A percentile compares a stretch with the other conserved stretches of the same genome.
Conservation (phyloP, 2,329 filamentous ascomycete genomes). For the Diaporthe citrichinensis region DNA sequence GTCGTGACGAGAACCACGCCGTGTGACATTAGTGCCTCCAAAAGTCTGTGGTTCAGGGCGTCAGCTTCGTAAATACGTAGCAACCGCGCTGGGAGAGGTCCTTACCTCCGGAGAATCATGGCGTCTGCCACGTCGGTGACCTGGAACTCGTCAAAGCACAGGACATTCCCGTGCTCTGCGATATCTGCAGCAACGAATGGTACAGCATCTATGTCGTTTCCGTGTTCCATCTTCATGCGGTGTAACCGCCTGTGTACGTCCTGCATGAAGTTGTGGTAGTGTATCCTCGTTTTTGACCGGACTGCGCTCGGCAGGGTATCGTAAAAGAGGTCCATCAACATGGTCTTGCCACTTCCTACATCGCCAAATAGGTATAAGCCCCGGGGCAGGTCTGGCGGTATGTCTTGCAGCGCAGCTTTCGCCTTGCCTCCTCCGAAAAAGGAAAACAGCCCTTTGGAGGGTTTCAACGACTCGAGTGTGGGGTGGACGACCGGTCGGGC, state of each 20-base stretch:
- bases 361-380: conserved; percentile 97
- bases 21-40: conserved; percentile 94
- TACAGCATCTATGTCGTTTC: conserved; percentile 89
- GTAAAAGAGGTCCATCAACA: conserved; percentile 99
- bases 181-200: conserved; percentile 97
- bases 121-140: conserved; percentile 98
- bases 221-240: conserved; percentile 88
- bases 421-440: conserved; percentile 71
- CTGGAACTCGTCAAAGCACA: conserved; percentile 99
- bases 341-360: conserved; percentile 97
- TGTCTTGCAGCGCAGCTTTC: conserved; percentile 60
- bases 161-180: conserved; percentile 84
- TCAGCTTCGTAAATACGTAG: too few relatives aligned
- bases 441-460: conserved; percentile 69
- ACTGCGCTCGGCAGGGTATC: conserved; percentile 89
- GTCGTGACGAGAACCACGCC: conserved; percentile 98
- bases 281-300: conserved; percentile 88
- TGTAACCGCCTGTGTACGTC: conserved; percentile 94
- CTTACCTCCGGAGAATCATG: conserved; percentile 89
- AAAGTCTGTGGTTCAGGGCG: conserved; percentile 65
- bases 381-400: conserved; percentile 83
- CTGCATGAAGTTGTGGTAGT: conserved; percentile 99
- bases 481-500: conserved; percentile 84
- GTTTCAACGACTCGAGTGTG: conserved; percentile 77
- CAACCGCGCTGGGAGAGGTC: too few relatives aligned